Conservation (phyloP, 202 grass and related monocot species). For the Miscanthus sacchariflorus region DNA sequence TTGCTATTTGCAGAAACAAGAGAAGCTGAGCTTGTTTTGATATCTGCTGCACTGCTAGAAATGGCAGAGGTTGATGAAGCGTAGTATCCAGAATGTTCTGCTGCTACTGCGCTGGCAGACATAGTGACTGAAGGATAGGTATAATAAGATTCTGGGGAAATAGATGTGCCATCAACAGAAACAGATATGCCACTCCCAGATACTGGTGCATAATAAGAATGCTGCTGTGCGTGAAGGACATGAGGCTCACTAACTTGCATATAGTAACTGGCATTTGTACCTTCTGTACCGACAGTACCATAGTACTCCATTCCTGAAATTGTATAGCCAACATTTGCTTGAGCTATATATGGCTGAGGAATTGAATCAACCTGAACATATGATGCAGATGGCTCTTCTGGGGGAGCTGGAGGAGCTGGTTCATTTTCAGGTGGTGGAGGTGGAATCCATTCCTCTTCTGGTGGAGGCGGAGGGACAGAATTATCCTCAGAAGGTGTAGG, state of each 20-base stretch:
- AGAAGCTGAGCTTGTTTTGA: slow-evolving; percentile 37
- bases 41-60: slow-evolving; percentile 56
- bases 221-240: slow-evolving; percentile 53
- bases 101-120: slow-evolving; percentile 37
- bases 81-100: slow-evolving; percentile 64
- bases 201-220: slow-evolving; percentile 68
- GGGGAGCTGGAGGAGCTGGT: slow-evolving; percentile 71
- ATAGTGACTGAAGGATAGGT: slow-evolving; percentile 50
- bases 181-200: slow-evolving; percentile 69
- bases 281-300: slow-evolving; percentile 52
- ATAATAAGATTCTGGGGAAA: slow-evolving; percentile 71
- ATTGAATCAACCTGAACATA: slow-evolving; percentile 56
- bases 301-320: slow-evolving; percentile 68
- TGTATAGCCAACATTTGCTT: slow-evolving; percentile 63
- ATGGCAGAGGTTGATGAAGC: slow-evolving; percentile 49
- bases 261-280: slow-evolving; percentile 66
- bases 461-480: slow-evolving; percentile 67
- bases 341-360: slow-evolving; percentile 61
- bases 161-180: slow-evolving; percentile 51
- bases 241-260: slow-evolving; percentile 64
- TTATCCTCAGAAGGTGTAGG: slow-evolving; percentile 61
- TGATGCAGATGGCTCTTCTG: slow-evolving; percentile 68
- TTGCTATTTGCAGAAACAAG: slow-evolving; percentile 47
- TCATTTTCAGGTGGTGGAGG: slow-evolving; percentile 90
- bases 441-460: slow-evolving; percentile 89